Conservation (phyloP, 148 eudicot species). For the Rhododendron kiyosumense region DNA sequence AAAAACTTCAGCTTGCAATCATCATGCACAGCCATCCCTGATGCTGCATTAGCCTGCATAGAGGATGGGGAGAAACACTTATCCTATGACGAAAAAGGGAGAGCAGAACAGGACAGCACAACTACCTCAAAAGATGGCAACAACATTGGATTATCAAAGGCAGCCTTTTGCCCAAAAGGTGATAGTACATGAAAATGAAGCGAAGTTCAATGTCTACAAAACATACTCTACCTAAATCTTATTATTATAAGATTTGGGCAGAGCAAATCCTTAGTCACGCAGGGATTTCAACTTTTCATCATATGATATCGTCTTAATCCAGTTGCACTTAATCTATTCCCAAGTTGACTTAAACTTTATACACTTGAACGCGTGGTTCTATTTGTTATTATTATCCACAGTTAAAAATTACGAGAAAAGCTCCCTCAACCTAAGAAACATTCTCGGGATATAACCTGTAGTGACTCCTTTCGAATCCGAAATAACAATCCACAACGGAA, state of each 20-base stretch:
- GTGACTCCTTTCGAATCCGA: neutral
- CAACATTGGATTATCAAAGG: neutral
- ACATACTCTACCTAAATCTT: neutral
- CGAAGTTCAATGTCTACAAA: neutral
- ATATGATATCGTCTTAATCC: neutral
- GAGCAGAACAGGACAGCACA: neutral
- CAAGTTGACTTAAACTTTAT: neutral
- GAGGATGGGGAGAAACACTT: neutral
- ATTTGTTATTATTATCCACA: neutral
- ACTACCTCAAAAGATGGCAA: neutral
- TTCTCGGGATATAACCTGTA: neutral
- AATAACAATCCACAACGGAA: neutral
- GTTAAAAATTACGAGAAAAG: neutral
- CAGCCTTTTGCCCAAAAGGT: neutral
- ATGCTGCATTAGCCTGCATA: conserved; percentile 73
- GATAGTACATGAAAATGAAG: neutral
- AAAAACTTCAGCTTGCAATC: conserved; percentile 86
- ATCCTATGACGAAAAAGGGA: neutral
- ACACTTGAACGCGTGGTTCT: neutral
- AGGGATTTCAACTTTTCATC: neutral
- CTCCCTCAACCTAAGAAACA: neutral
- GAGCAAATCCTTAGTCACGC: neutral
- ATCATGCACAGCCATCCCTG: conserved; percentile 94
- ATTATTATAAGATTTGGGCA: neutral
- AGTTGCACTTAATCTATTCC: neutral